Base-by-base conservation (phyloP, 2,329 filamentous ascomycete species). In the Tolypocladium cylindrosporum region DNA sequence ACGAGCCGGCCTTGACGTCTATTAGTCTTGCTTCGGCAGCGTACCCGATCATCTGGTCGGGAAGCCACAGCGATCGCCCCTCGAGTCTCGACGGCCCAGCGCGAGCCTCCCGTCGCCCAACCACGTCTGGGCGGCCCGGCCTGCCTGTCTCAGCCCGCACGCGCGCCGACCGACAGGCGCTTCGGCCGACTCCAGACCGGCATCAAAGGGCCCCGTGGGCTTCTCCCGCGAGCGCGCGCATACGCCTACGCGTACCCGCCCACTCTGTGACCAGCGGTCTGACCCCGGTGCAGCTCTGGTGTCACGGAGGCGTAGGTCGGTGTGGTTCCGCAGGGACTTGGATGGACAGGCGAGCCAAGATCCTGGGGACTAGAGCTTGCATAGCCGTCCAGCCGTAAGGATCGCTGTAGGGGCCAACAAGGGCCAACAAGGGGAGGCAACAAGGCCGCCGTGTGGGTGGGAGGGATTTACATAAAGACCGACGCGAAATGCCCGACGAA, bases 401-500 rank as follows among this genome's bases (percentile, higher is more conserved):
- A 40, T 54, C 34, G 24, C 48, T 58, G 45, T 55, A 57, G 57
- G 36, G 19, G 54, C 36, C 57, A 58, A 55, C 24, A 27, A 27
- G 24, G 24, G 24, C 24, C 24, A 27, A 27, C 24, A 27, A 53
- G 36, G 54, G 57, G 57, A 54, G 45, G 56, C 24, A 53, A 43
- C 56, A 50, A 54, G 50, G 54, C 57, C 56, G 57, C 59, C 34
- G 27, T 59, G 62, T 61, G 55, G 61, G 60, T 75, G 74, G 43
- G 39, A 55, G 42, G 51, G 52, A 42, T 55, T 62, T 59, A 51
- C 80, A 81, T 81, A 81, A 52, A 79, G 76, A 75, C 71, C 63
- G 74, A 72, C 75, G 73, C 78, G 78, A 69, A 67, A 83, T 83
- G 80, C 76, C 79, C 68, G 77, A 80, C 71, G 76, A 81, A 62